A percentile compares a stretch with the other conserved stretches of the same genome.
phyloP scores from a whole-genome alignment of 2,329 filamentous ascomycete species.

The Aspergillaceae sp. region DNA sequence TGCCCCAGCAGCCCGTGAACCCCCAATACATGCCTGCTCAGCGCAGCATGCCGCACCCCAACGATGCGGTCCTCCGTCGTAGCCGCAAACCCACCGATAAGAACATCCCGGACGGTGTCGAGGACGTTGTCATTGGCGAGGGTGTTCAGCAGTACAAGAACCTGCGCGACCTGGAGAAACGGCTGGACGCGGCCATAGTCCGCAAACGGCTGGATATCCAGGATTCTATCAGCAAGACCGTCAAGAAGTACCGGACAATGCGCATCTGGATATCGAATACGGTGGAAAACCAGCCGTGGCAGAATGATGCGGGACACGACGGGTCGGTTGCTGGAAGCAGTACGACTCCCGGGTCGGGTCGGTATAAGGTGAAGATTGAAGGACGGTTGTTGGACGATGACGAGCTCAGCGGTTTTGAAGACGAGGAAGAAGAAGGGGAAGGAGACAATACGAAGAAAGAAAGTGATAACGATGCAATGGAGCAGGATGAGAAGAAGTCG shows the following conservation, averaged over 20 bases:
- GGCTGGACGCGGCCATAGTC: slow-evolving; percentile 85
- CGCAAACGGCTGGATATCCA: slow-evolving; percentile 87
- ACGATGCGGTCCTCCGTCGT: slow-evolving; percentile 58
- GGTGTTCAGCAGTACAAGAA: slow-evolving; percentile 73
- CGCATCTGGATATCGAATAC: slow-evolving; percentile 94
- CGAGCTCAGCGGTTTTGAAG: slow-evolving; percentile 39
- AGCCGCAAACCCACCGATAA: slow-evolving; percentile 90
- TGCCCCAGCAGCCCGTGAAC: slow-evolving; percentile 30
- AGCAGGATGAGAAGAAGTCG: slow-evolving; percentile 46
- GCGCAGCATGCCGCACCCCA: slow-evolving; percentile 29
- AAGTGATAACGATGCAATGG: slow-evolving; percentile 44
- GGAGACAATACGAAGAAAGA: slow-evolving; percentile 25
- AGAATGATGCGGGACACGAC: slow-evolving; percentile 77
- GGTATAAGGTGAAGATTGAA: slow-evolving; percentile 84
- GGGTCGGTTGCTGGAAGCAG: slow-evolving; percentile 44
- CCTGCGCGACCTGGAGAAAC: slow-evolving; percentile 76
- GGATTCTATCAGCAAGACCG: slow-evolving; percentile 65
- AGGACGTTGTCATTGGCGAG: slow-evolving; percentile 72
- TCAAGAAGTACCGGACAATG: slow-evolving; percentile 74
- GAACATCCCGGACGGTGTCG: slow-evolving; percentile 83
- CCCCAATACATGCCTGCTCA: slow-evolving; percentile 31
- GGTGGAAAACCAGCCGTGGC: slow-evolving; percentile 90
- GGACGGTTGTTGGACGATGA: slow-evolving; percentile 70
- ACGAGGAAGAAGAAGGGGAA: slow-evolving; percentile 39
- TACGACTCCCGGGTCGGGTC: slow-evolving; percentile 26